Conservation (phyloP, 2,329 filamentous ascomycete genomes). For the Trichoderma citrinoviride region DNA sequence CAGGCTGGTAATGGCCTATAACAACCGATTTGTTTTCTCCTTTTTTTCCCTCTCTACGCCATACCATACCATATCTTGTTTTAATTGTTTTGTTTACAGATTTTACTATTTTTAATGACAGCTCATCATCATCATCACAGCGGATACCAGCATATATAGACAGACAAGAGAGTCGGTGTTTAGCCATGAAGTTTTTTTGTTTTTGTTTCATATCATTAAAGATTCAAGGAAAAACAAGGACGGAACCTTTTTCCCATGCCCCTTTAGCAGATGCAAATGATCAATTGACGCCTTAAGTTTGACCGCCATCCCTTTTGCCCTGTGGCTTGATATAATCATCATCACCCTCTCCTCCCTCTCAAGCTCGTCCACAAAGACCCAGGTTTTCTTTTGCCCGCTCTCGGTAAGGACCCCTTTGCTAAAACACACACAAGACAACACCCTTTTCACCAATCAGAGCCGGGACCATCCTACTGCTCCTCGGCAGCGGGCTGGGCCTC, state of each 20-base stretch:
- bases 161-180: not conserved
- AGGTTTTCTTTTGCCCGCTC: constrained; percentile 8
- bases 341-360: not conserved
- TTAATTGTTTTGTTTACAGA: not conserved
- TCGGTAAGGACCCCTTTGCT: constrained; percentile 23
- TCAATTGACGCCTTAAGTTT: constrained; percentile 42
- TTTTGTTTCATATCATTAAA: constrained; percentile 30
- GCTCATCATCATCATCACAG: not conserved
- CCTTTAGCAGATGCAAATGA: constrained; percentile 41
- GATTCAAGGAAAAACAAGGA: constrained; percentile 32
- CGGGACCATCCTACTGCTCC: constrained; percentile 36
- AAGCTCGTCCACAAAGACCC: too few species aligned
- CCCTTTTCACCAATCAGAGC: constrained; percentile 25
- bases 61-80: not conserved
- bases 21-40: not conserved
- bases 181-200: constrained; percentile 15
- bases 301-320: constrained; percentile 35
- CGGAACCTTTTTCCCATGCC: constrained; percentile 39
- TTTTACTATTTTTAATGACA: not conserved
- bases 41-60: not conserved
- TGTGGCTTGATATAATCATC: constrained; percentile 21
- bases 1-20: not conserved
- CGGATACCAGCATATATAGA: not conserved
- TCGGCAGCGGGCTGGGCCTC: constrained; percentile 46
- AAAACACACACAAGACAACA: constrained; percentile 25